Evolutionary conservation across 73 alveolate species (phyloP).

Genomic region (Uronychia binucleata): DNA sequence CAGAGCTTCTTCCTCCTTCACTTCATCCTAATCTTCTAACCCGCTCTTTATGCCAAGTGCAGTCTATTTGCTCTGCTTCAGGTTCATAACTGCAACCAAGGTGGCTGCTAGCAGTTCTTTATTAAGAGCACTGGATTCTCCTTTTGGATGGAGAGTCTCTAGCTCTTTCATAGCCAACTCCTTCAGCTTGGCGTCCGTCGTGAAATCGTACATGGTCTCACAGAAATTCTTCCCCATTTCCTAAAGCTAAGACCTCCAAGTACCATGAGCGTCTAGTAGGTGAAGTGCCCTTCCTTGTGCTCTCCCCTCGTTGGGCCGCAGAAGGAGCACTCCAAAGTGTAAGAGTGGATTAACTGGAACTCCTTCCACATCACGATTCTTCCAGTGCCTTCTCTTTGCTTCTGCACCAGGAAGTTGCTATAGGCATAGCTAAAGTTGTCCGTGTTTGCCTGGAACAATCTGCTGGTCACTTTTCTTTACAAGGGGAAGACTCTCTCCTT

Average conservation of each 20-base stretch:
- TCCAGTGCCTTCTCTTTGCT: conserved; percentile 39
- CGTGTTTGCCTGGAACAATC: not conserved
- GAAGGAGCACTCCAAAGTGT: conserved; percentile 46
- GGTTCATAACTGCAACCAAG: not conserved
- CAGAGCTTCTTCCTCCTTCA: too few relatives aligned
- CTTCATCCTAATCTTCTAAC: not conserved
- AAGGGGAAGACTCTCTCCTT: conserved; percentile 63
- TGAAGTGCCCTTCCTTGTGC: conserved; percentile 33
- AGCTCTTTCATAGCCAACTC: not conserved
- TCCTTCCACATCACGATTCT: conserved; percentile 48
- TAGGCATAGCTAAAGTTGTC: conserved; percentile 37
- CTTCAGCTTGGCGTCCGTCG: not conserved
- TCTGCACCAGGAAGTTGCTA: conserved; percentile 28
- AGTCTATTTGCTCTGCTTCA: not conserved
- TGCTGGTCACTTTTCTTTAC: not conserved
- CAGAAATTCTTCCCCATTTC: conserved; percentile 60
- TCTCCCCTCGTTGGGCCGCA: conserved; percentile 43
- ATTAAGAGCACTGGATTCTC: not conserved
- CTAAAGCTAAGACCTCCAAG: too few relatives aligned
- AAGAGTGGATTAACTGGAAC: conserved; percentile 23
- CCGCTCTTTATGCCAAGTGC: not conserved
- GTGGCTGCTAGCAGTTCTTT: not conserved
- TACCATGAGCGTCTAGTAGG: not conserved
- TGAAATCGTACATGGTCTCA: conserved; percentile 15
- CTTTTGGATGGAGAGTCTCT: not conserved